Base-by-base conservation (phyloP, 2,329 filamentous ascomycete species). In the Pestalotiopsis sp. region DNA sequence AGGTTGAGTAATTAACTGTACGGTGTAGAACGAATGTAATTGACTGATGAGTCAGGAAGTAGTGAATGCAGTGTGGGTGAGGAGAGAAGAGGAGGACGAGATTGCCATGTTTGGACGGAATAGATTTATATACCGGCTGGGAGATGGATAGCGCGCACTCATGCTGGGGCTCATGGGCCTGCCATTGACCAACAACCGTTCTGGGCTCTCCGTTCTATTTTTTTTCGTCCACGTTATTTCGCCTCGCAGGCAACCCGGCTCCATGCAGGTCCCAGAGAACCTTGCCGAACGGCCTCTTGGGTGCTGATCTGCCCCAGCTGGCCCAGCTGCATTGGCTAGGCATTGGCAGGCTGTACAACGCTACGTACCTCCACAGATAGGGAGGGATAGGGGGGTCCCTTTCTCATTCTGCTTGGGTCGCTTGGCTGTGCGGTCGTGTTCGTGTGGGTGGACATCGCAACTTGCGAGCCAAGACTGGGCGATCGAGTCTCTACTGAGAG, bases 41-140 rank as follows among this genome's bases (percentile, higher is more conserved):
- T 87, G 86, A 88, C 86, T 86, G 76, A 82, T 84, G 80, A 85
- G 85, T 85, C 85, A 84, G 82, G 83, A 80, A 73, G 71, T 74
- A 83, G 79, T 75, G 83, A 82, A 74, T 75, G 84, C 83, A n/a
- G 83, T 82, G 84, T 84, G 84, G 81, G 85, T 85, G 82, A 84
- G 76, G 82, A 82, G 77, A 75, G 76, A 79, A 78, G 70, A 72
- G 72, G 76, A 72, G 72, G 73, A 73, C 73, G 72, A 71, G 73
- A 79, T 77, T 78, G 73, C 70, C 75, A 77, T 80, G 79, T 81
- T 77, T 78, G 79, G 78, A 79, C 74, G 73, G 77, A 79, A 70
- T 73, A 59, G 70, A 75, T 75, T 85, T 87, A 85, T 87, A 87
- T 87, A 86, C 81, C 77, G 72, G 73, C 72, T 71, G 59, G 69